Evolutionary conservation across 805 yeast genomes (phyloP), one percentile per base, ranked within the genome.

Genomic region (Yarrowia deformans): DNA sequence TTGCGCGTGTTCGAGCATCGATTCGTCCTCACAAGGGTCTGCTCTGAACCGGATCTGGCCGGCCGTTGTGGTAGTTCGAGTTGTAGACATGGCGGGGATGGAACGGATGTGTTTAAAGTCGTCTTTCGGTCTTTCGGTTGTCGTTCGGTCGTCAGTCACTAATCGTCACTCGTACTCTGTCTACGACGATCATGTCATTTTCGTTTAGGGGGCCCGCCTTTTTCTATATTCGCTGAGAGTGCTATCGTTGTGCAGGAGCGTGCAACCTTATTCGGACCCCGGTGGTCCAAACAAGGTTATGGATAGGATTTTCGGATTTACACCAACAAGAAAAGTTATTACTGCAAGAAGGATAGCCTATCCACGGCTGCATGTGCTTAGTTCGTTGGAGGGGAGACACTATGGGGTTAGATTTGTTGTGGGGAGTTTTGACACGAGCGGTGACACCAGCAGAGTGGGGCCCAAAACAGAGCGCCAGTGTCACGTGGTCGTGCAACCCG

Each of bases 301-400:
- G 37, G 37, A 34, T 34, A 10, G 32, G 42, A 29, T 48, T 48
- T 37, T 54, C 58, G 58, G 58, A 37, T 54, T 54, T 54, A 54
- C 32, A 39, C 35, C 49, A 10, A 45, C 19, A 16, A 42, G 18
- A 40, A 6, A 46, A 23, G 12, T 16, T 23, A 23, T 23, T 45
- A 12, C 34, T 10, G 12, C 12, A 35, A 35, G 7, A 35, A 35
- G 39, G 39, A 35, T 23, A 34, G 56, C 56, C 56, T 52, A 52
- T 49, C 56, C 56, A 52, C 56, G 56, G 56, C 56, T 35, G 56
- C 56, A 52, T 52, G 56, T 52, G 42, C 35, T 52, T 52, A 52
- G 56, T n/a, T 34, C 42, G 32, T 23, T 23, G 29, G 29, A 23
- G 29, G 29, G 29, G 29, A 23, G 29, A 23, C 29, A 23, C 4